Evolutionary conservation across 345 rosid species (phyloP), one percentile per base, ranked within the genome.

Genomic region (Clarkia xantiana): DNA sequence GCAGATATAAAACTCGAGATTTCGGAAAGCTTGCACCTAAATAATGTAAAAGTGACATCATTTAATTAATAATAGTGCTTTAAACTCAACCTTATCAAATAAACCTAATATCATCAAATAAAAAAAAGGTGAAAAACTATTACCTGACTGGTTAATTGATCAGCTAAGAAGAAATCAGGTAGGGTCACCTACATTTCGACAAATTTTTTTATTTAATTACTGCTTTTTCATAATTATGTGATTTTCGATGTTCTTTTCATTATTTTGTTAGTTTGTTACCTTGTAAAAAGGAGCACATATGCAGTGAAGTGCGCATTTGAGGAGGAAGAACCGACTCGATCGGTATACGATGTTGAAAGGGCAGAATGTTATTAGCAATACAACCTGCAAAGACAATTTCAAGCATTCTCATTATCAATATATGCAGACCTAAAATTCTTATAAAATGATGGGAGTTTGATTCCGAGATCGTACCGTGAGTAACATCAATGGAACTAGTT

Each of bases 61-160:
- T 22, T 22, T 22, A 22, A 22, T 22, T 22, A 22, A 22, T 2
- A 29, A 29, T 29, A 5, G 36, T 29, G 36, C n/a, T 29, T 29
- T 29, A 29, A 29, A 29, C 8, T 29, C 36, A 29, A 29, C 8
- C 36, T 29, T 5, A 1, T 29, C 36, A 29, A 10, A 5, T 29
- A 29, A 29, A 29, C 7, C 8, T 7, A 5, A 1, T 7, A 29
- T 29, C 36, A 29, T 29, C 36, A 29, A 22, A 2, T 22, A 22
- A 22, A 2, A 22, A 22, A 2, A 22, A 22, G 5, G 5, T 22
- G 5, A 22, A 22, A 22, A 2, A 22, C 2, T 2, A 22, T 5
- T 29, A 81, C 94, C 81, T 85, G 95, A 70, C 81, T 78, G 7
- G 95, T 86, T n/a, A 86, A 59, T 38, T 86, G 95, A 65, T 86